Base-by-base conservation (phyloP, 2,329 filamentous ascomycete species). In the Sclerotinia nivalis region DNA sequence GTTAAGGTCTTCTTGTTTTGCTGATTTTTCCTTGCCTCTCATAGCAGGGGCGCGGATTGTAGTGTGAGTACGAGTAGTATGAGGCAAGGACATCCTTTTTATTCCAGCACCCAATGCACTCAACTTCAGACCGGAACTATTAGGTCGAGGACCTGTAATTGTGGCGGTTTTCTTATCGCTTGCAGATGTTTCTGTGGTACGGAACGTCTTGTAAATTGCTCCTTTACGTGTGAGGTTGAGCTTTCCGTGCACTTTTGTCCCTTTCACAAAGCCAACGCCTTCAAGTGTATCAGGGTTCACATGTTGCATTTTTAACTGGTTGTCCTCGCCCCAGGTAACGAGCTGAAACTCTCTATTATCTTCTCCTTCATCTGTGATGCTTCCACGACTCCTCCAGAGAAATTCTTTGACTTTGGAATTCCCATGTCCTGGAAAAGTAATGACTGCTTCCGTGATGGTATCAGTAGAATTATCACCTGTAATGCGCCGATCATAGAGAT, bases 271-370 rank as follows among this genome's bases (percentile, higher is more conserved):
- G 4, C 92, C 93, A 22, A 96, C 90, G 2, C 86, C 84, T 70
- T 87, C 83, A 0, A 96, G 82, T 43, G 89, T 83, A 37, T 88
- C 82, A 0, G 87, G 82, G 54, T 92, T 86, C 28, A 93, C 86
- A 61, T 88, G 89, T 77, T 97, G 92, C 40, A 97, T 84, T 62
- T 91, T 89, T 43, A 97, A 83, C 76, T 93, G 88, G 74, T 91
- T 91, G 78, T 97, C 95, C 62, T 92, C 90, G 37, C 93, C 93
- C 94, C 94, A 97, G 0, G 94, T 94, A 0, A 97, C 92, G 25
- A 97, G 84, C 79, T 97, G 94, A 73, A 97, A 97, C 66, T 97
- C 94, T 75, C 95, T 88, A 72, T 93, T 84, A 76, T 97, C 94
- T 59, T 91, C 81, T n/a, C 87, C 86, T 68, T 93, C 87, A 22